These are phyloP conservation scores for Penicillium dipodomyicola DNA, from an alignment of 495 filamentous ascomycete species.

Conservation along the genomic window DNA sequence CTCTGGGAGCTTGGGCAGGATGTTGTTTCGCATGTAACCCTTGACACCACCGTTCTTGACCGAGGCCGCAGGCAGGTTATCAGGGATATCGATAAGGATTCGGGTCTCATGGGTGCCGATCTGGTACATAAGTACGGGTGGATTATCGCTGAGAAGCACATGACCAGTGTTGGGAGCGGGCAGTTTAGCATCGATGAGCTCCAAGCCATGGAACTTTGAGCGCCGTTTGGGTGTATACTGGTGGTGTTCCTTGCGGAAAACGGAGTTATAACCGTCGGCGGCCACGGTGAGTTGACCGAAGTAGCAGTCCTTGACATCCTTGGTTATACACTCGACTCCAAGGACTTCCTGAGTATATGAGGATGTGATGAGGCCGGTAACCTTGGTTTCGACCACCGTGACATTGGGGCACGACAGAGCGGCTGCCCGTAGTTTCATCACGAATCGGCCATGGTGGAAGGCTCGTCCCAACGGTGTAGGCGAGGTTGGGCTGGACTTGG, in stretches of 20 bases:
- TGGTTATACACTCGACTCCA: conserved; percentile 69
- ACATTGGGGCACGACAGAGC: conserved; percentile 67
- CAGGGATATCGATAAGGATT: conserved; percentile 86
- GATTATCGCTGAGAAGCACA: conserved; percentile 73
- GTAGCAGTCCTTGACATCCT: conserved; percentile 63
- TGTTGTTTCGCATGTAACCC: conserved; percentile 70
- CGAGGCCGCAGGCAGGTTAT: conserved; percentile 68
- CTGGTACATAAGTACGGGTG: conserved; percentile 91
- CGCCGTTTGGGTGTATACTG: conserved; percentile 63
- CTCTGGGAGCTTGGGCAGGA: conserved; percentile 75
- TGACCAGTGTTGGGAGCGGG: conserved; percentile 75
- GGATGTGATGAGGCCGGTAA: conserved; percentile 58
- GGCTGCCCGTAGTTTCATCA: conserved; percentile 68
- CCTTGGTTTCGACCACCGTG: conserved; percentile 71
- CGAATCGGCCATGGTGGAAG: conserved; percentile 85
- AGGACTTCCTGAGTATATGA: conserved; percentile 61
- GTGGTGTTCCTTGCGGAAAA: conserved; percentile 82
- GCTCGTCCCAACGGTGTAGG: conserved; percentile 60
- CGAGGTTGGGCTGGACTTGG: conserved; percentile 31
- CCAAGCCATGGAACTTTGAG: conserved; percentile 87
- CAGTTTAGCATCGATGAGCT: conserved; percentile 81
- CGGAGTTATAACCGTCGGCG: conserved; percentile 90
- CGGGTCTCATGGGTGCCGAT: conserved; percentile 95
- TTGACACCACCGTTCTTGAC: conserved; percentile 75
- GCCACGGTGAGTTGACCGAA: conserved; percentile 85